Evolutionary conservation across 257 asterid genomes (phyloP), one percentile per base, ranked within the genome.

Genomic region (Solanum virginianum): DNA sequence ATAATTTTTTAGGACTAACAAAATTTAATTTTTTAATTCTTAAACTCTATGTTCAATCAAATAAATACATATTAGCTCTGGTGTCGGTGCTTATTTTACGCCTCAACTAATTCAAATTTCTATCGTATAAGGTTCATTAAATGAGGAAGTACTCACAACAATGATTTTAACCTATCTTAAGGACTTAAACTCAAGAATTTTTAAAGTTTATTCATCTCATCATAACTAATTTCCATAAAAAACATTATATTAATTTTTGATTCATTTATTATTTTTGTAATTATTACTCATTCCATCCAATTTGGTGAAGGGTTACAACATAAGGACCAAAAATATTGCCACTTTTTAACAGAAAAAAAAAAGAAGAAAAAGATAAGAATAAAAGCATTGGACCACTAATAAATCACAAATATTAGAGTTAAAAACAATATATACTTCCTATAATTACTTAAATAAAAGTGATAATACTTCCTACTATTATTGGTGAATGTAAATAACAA

Each of bases 141-240:
- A 43, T 43, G 49, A 7, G 49, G 2, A 43, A 43, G 8, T 1
- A 0, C 4, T 3, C 41, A 5, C 41, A 36, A 36, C 41, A 36
- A 36, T 36, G 41, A 36, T 4, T 36, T 36, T 36, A 36, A 5
- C 41, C 41, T 36, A 36, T 36, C 2, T 36, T 36, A 36, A 43
- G 49, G 49, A 7, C 49, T 43, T 7, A 5, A 59, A 59, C 14
- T 59, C 3, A 1, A 59, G 32, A 60, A 22, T 4, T 22, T 2
- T n/a, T 60, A 22, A 22, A 22, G 10, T 2, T n/a, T 60, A 22
- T 60, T n/a, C 68, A 10, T 60, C 8, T 10, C 15, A 60, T 60
- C 7, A n/a, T 11, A n/a, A 10, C 0, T 0, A 32, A 32, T 32
- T 60, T 60, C 12, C 7, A 10, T n/a, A 1, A 2, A 10, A 0